Evolutionary conservation across 371 early-diverging fungal genomes (phyloP).

Genomic region (Paraphysoderma sedebokerense): DNA sequence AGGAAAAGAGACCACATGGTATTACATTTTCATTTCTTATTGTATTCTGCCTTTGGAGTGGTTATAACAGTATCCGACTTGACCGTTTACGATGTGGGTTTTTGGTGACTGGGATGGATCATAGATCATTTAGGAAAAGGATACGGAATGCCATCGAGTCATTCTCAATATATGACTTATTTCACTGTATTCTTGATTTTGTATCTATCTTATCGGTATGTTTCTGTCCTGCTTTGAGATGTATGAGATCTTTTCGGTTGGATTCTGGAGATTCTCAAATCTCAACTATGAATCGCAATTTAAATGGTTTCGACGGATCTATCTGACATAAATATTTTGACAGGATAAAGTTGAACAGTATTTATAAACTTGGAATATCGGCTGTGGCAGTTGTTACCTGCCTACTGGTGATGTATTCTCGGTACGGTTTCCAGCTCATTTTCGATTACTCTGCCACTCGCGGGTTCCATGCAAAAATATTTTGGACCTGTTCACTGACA

Average conservation of each 20-base stretch:
- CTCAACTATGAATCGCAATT: neutral
- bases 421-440: constrained; percentile 4
- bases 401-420: constrained; percentile 13
- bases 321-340: neutral
- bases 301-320: neutral
- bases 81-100: neutral
- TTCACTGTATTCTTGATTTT: constrained; percentile 46
- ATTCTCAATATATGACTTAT: constrained; percentile 80
- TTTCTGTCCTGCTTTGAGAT: neutral
- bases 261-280: too few relatives aligned
- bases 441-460: constrained; percentile 22
- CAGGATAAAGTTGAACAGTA: neutral
- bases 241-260: too few relatives aligned
- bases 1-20: neutral
- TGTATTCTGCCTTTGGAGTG: too few relatives aligned
- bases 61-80: neutral
- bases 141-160: constrained; percentile 89
- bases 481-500: neutral
- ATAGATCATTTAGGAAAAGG: constrained; percentile 59
- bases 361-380: constrained; percentile 1
- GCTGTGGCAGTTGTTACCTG: constrained; percentile 4
- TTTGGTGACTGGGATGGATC: neutral
- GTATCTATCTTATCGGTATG: constrained; percentile 35
- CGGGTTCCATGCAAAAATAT: constrained; percentile 30
- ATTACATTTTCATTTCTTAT: neutral